Evolutionary conservation across 2,329 filamentous ascomycete genomes (phyloP), one percentile per base, ranked within the genome.

Genomic region (Bipolaris sorokiniana): DNA sequence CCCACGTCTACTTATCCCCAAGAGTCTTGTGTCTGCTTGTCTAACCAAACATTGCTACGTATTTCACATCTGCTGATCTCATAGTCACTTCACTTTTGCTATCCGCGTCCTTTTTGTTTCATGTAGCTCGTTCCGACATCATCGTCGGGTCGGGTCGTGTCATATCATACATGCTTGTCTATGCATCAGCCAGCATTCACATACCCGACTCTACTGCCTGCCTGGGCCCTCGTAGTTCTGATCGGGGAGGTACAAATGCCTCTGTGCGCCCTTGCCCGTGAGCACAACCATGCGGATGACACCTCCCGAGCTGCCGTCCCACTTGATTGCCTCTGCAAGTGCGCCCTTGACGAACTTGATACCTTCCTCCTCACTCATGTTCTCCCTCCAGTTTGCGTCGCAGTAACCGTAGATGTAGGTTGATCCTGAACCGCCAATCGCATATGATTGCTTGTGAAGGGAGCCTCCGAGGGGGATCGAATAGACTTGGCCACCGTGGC

Each of bases 381-480:
- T 87, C 80, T 98, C 95, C 77, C 84, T 88, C 95, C 95, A 99
- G 83, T 99, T 87, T 56, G 92, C 89, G 76, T 99, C 94, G 76
- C 93, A 98, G 84, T 96, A 98, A 70, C 95, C 95, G 83, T 98
- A 99, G 79, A 99, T 99, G 83, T 99, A 99, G 61, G 95, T 98
- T 69, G 94, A 98, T 40, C 95, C 95, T 18, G 94, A 98, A 44
- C 95, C 95, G 68, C 92, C 93, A 72, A 99, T 99, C 41, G 95
- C 88, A 75, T 97, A 99, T 16, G 93, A 77, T 77, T 97, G 93
- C 84, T 98, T 97, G 87, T 99, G 95, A 69, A 99, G 87, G 48
- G 95, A 98, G 54, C 95, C 95, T 69, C 95, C 95, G 38, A 98
- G 85, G 3, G 95, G 95, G 77, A 99, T 97, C 71, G 91, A 95